Evolutionary conservation across 805 yeast genomes (phyloP).

Genomic region (Candida ortonii): DNA sequence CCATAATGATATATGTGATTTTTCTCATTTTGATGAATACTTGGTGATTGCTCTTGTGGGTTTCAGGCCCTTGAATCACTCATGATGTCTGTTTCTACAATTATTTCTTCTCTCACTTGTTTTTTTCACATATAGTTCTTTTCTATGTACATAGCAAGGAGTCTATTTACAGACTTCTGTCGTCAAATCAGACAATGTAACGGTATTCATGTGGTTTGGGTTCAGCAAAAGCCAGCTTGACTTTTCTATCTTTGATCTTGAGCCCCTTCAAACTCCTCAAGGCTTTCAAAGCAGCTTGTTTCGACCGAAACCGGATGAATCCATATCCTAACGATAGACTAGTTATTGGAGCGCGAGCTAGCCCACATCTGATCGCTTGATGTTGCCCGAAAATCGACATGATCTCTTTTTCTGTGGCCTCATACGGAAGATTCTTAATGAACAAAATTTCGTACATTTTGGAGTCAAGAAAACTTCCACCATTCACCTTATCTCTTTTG

Average conservation of each 20-base stretch:
- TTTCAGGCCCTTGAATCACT: slow-evolving; percentile 1
- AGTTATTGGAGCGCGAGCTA: slow-evolving; percentile 30
- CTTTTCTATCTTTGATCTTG: slow-evolving; percentile 43
- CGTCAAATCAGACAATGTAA: slow-evolving; percentile 23
- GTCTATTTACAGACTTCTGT: too few species aligned
- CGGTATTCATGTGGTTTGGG: slow-evolving; percentile 23
- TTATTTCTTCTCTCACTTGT: not conserved
- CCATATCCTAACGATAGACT: slow-evolving; percentile 49
- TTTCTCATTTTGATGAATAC: not conserved
- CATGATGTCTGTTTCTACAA: not conserved
- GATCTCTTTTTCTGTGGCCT: slow-evolving; percentile 24
- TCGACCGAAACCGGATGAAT: slow-evolving; percentile 52
- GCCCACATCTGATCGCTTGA: slow-evolving; percentile 29
- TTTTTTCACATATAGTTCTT: slow-evolving; percentile 1
- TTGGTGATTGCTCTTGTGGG: slow-evolving; percentile 1
- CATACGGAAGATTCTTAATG: slow-evolving; percentile 29
- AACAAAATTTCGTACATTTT: slow-evolving; percentile 25
- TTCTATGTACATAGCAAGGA: slow-evolving; percentile 15
- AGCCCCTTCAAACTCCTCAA: slow-evolving; percentile 40
- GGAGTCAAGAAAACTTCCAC: slow-evolving; percentile 3
- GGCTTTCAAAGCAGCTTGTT: slow-evolving; percentile 45
- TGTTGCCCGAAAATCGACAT: slow-evolving; percentile 25
- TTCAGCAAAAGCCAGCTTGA: slow-evolving; percentile 32
- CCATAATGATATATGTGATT: not conserved
- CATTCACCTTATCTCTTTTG: slow-evolving; percentile 13